Conservation (phyloP, 139 green algal species). For the Eudorina sp. region DNA sequence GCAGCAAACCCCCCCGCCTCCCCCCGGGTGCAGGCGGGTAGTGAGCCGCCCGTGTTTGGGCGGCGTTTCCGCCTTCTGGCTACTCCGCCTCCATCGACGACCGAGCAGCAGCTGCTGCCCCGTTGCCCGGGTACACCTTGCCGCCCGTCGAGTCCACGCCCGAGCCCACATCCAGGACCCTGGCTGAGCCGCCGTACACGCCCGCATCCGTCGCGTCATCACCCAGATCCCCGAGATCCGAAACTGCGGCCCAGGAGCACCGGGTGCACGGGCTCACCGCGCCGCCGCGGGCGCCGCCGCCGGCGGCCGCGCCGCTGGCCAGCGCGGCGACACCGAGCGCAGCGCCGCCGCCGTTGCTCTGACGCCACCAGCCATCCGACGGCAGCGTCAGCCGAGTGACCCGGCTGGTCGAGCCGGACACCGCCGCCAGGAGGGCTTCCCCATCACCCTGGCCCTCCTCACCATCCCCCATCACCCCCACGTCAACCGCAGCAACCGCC, state of each 20-base stretch:
- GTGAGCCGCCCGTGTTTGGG: no score
- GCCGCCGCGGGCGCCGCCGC: neutral
- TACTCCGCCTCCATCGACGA: no score
- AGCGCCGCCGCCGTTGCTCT: neutral
- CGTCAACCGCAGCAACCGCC: neutral
- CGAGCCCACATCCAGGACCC: neutral
- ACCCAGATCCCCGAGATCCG: neutral
- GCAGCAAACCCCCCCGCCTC: no score
- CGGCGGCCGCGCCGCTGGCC: neutral
- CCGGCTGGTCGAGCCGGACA: neutral
- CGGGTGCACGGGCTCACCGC: neutral
- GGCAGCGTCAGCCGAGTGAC: neutral
- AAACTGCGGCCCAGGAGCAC: neutral
- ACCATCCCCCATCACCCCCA: neutral
- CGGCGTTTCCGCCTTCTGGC: no score
- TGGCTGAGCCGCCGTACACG: neutral
- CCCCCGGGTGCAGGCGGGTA: no score
- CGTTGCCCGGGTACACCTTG: no score
- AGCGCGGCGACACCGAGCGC: no score
- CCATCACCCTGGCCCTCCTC: neutral
- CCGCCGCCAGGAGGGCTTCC: neutral
- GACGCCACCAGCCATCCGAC: neutral
- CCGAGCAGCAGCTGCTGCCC: no score
- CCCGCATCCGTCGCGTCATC: neutral
- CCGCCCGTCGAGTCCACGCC: neutral